Percentiles rank a stretch among this genome's conserved stretches.
These are phyloP conservation scores for Arthrobotrys iridis DNA, from an alignment of 2,329 filamentous ascomycete genomes.

Conservation along the genomic window DNA sequence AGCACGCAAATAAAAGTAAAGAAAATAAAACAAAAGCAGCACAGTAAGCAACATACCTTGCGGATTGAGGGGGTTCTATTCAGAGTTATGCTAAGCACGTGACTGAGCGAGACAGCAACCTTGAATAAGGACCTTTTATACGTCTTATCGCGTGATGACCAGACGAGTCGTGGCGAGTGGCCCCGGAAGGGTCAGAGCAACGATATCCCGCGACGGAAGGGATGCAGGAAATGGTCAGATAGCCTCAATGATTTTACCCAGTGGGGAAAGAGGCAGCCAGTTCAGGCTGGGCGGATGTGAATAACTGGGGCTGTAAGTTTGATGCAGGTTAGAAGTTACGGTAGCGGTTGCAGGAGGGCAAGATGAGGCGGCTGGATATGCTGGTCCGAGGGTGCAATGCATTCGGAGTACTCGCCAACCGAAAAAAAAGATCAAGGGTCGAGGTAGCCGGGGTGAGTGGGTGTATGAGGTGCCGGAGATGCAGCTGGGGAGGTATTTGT, in stretches of 20 bases:
- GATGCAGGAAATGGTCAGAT: conserved; percentile 22
- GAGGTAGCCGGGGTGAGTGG: conserved; percentile 1
- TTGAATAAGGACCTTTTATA: background rate
- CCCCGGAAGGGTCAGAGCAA: background rate
- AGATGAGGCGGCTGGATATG: conserved; percentile 35
- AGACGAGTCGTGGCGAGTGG: conserved; percentile 6
- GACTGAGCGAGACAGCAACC: conserved; percentile 6
- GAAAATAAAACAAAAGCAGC: no score
- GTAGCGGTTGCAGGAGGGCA: conserved; percentile 19
- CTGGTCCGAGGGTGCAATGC: conserved; percentile 26
- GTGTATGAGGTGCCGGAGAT: conserved; percentile 9
- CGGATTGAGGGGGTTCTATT: background rate
- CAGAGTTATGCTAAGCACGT: conserved; percentile 5
- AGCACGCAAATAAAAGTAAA: no score
- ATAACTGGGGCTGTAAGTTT: background rate
- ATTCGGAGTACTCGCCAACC: background rate
- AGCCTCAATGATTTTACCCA: background rate
- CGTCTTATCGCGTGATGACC: conserved; percentile 13
- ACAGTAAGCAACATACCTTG: conserved; percentile 5
- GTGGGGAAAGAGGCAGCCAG: conserved; percentile 4
- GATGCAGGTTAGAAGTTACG: conserved; percentile 8
- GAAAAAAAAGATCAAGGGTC: conserved; percentile 12
- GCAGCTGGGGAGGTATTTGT: conserved; percentile 18
- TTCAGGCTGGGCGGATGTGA: background rate
- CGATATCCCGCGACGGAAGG: background rate